Evolutionary conservation across 768 basidiomycete species (phyloP), one percentile per base, ranked within the genome.

Genomic region (Daedalea quercina): DNA sequence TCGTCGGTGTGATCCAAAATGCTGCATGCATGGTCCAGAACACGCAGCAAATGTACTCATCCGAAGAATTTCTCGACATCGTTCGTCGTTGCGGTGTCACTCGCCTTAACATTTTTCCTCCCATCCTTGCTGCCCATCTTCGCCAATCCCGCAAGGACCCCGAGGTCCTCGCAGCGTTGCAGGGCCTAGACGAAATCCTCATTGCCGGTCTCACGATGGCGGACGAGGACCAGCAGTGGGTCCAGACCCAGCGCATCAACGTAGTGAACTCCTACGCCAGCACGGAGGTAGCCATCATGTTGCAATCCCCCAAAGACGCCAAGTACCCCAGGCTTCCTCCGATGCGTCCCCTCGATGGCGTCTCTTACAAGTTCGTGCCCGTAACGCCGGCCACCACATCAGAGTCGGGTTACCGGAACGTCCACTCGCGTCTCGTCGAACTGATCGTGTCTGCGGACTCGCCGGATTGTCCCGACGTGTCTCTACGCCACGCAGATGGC

Each of bases 391-490:
- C 69, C 9, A 74, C 69, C 17, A 12, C 23, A 19, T 47, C 51
- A 17, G 60, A 62, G 50, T 43, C 44, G 45, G 54, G 50, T 20
- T 78, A 84, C 66, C 75, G 78, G 49, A 79, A 83, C 45, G 53
- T 58, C 17, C 82, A 75, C 8, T 72, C 71, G 19, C 77, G 75
- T 42, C 60, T 89, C 26, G 70, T 82, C 51, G 87, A 90, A 56
- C 72, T 90, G 41, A 80, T 89, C 53, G 80, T 90, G 58, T 75
- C 80, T 40, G 72, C 81, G 9, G 73, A 78, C 45, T 89, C 88
- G 15, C 74, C 70, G 22, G 87, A 90, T 61, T 88, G 87, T 63
- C 88, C 87, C 9, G 75, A 83, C 63, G 50, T 47, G 15, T 79
- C 80, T 0, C 69, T 89, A 3, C 76, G 85, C 49, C 64, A 76